These are phyloP conservation scores for Trametes versicolor DNA, from an alignment of 1,284 basidiomycete genomes.

Conservation along the genomic window DNA sequence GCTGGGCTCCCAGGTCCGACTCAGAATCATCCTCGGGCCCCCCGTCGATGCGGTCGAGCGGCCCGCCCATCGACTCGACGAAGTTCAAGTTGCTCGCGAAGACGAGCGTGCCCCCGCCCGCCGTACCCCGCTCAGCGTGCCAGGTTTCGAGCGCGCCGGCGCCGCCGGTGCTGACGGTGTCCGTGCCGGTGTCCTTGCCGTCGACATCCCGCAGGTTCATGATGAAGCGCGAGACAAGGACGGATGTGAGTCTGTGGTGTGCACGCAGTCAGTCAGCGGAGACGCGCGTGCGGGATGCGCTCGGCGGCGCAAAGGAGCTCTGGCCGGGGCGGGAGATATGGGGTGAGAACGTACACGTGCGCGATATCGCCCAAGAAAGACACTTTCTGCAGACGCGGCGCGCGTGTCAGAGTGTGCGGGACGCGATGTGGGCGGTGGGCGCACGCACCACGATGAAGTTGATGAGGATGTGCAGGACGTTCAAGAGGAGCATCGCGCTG, in stretches of 20 bases:
- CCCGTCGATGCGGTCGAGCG: slow-evolving; percentile 1
- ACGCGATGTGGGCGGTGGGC: no score
- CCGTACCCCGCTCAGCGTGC: background rate
- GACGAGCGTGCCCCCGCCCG: slow-evolving; percentile 1
- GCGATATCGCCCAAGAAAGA: slow-evolving; percentile 13
- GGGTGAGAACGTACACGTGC: background rate
- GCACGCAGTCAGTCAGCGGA: background rate
- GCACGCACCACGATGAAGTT: slow-evolving; percentile 9
- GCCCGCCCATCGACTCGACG: slow-evolving; percentile 9
- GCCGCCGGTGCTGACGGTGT: background rate
- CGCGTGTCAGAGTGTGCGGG: no score
- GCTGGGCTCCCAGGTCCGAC: background rate
- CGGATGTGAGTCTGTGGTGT: background rate
- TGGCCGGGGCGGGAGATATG: background rate
- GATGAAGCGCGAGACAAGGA: slow-evolving; percentile 23
- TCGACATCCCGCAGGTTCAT: slow-evolving; percentile 22
- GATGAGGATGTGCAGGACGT: slow-evolving; percentile 17
- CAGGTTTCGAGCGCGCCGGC: slow-evolving; percentile 1
- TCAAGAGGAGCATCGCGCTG: slow-evolving; percentile 18
- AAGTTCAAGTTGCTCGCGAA: slow-evolving; percentile 11
- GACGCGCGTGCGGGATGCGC: no score
- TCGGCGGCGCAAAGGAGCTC: no score
- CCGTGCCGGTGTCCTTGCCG: slow-evolving; percentile 7
- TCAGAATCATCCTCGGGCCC: background rate
- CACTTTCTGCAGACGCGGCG: background rate